Percentiles rank a stretch among this genome's conserved stretches.
phyloP scores from a whole-genome alignment of 805 yeast species.

The Ogataea angusta region DNA sequence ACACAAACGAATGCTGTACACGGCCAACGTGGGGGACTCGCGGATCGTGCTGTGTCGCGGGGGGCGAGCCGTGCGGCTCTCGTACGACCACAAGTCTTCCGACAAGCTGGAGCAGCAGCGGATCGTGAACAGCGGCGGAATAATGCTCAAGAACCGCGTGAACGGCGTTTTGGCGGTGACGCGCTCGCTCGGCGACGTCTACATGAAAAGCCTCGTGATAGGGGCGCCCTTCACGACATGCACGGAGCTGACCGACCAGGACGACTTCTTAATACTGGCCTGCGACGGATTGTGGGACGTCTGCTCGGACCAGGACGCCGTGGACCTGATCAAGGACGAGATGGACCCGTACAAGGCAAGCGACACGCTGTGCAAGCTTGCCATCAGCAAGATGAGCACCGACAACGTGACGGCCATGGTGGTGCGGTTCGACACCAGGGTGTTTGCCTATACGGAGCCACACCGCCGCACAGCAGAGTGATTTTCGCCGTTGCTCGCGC shows the following conservation, averaged over 20 bases:
- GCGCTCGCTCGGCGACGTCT: constrained; percentile 89
- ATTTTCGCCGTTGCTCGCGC: background rate
- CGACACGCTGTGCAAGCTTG: constrained; percentile 61
- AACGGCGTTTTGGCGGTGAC: constrained; percentile 96
- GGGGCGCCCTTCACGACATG: constrained; percentile 92
- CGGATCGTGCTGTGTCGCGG: constrained; percentile 73
- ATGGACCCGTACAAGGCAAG: constrained; percentile 66
- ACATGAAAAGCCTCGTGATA: constrained; percentile 82
- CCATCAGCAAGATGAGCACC: constrained; percentile 75
- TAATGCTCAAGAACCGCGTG: constrained; percentile 85
- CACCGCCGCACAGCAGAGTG: constrained; percentile 6
- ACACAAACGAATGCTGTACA: constrained; percentile 75
- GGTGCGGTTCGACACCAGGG: constrained; percentile 49
- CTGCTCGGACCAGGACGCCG: constrained; percentile 78
- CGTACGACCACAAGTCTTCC: constrained; percentile 92
- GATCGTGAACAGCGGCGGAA: constrained; percentile 76
- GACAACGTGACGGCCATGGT: constrained; percentile 96
- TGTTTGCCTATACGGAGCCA: constrained; percentile 32
- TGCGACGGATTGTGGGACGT: constrained; percentile 99
- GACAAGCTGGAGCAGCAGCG: constrained; percentile 76
- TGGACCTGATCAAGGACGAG: constrained; percentile 58
- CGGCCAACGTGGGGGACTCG: constrained; percentile 95
- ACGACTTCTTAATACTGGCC: constrained; percentile 82
- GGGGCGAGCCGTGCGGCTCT: constrained; percentile 72
- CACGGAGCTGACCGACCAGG: constrained; percentile 63